Evolutionary conservation across 179 eudicot genomes (phyloP), one percentile per base, ranked within the genome.

Genomic region (Beta macrorhiza): DNA sequence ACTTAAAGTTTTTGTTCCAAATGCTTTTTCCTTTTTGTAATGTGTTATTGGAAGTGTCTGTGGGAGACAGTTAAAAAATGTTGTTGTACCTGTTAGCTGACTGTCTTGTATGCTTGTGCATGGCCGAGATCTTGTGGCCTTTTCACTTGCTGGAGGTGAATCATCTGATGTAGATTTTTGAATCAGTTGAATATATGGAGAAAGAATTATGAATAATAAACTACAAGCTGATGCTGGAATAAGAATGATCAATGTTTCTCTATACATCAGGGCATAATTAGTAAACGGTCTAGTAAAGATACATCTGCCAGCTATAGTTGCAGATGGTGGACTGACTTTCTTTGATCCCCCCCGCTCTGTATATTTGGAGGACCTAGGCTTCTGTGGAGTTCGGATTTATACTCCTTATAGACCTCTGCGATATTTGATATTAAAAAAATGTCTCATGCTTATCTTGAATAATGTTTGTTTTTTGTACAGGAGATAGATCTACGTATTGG

Each of bases 401-500:
- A 11, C 53, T 32, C 75, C 65, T 5, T 73, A 53, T 5, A 7
- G n/a, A 55, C 20, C 13, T 29, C 45, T 7, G 14, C 13, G 25
- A 5, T 53, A 73, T 13, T 5, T 51, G 15, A 17, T 12, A 62
- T 51, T 11, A 29, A 15, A 22, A 22, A 22, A 12, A 3, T 53
- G 14, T 51, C n/a, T 5, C 22, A 25, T 72, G 53, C 59, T 63
- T 65, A n/a, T 67, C 67, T 52, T n/a, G 67, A 76, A 59, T 77
- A 58, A 57, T 25, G 47, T 76, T 83, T 72, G 68, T 78, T 20
- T 63, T 71, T 78, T 84, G 79, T 90, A 83, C 85, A 96, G 99
- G 99, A 96, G 85, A 91, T 96, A 84, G 99, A 94, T 90, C 93
- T 96, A 22, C 94, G 99, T 10, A 96, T 92, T 78, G 99, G 99